phyloP scores from a whole-genome alignment of 108 stramenopile genomes.

The Schizochytrium sp. region DNA sequence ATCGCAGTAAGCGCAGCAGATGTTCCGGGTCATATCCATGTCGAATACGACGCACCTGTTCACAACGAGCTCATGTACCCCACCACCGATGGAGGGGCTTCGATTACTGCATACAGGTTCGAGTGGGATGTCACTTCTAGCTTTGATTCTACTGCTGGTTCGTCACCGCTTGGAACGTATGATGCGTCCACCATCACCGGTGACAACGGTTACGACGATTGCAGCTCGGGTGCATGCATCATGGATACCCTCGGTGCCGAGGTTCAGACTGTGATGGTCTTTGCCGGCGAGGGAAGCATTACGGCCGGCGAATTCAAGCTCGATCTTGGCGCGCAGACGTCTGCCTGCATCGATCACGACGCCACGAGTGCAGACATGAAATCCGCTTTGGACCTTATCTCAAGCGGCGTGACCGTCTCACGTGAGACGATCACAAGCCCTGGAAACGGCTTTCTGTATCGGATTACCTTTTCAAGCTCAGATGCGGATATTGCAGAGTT shows the following conservation, averaged over 20 bases:
- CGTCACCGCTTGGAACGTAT: not conserved
- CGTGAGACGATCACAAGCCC: not conserved
- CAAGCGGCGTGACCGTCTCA: not conserved
- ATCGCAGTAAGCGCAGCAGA: not conserved
- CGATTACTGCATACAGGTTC: constrained; percentile 57
- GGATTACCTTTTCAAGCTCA: not conserved
- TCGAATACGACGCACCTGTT: not conserved
- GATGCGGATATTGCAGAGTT: not conserved
- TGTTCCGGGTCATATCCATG: not conserved
- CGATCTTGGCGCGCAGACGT: not conserved
- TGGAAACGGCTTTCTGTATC: not conserved
- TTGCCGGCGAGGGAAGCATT: not conserved
- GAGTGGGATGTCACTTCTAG: constrained; percentile 64
- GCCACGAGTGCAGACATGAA: not conserved
- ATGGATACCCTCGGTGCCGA: not conserved
- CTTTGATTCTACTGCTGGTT: constrained; percentile 38
- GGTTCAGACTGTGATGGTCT: not conserved
- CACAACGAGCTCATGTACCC: constrained; percentile 26
- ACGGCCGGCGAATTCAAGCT: not conserved
- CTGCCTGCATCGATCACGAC: not conserved
- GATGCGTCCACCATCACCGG: not conserved
- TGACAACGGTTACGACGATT: not conserved
- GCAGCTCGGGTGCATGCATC: not conserved
- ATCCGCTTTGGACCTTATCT: not conserved
- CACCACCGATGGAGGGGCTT: constrained; percentile 53